Evolutionary conservation across 371 early-diverging fungal species (phyloP), one percentile per base, ranked within the genome.

Genomic region (Capillidium rhysosporum): DNA sequence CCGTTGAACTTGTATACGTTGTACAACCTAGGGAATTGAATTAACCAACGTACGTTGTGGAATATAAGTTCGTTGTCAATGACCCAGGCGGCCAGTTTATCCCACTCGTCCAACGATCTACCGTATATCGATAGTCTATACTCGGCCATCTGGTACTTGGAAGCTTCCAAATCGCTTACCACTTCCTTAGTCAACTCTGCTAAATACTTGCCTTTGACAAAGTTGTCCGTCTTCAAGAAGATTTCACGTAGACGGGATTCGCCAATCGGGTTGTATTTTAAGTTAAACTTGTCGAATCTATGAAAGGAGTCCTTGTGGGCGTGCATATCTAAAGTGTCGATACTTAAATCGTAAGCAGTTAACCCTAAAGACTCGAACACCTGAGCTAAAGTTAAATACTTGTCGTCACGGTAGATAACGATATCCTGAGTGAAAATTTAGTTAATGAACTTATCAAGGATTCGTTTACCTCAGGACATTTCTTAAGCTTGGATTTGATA

Each of bases 321-420:
- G 61, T 98, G 98, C 90, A 94, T 96, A 69, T 96, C 96, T 58
- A 98, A 70, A 1, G 93, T 96, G 63, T 98, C 96, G 56, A 96
- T 89, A 40, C 87, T 86, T 43, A 98, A 72, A 59, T 95, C 95
- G 62, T 98, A 95, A 0, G 94, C 90, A 0, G 95, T 91, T 59
- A 97, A 67, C n/a, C 86, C 81, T 68, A 98, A 72, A 69, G 82
- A 82, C 60, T 89, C 75, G 63, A 98, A 98, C 40, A 98, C 94
- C 56, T 84, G 69, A 28, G 65, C 67, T 21, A 86, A 58, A 3
- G 85, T 82, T 61, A 85, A 65, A 18, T 77, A 60, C 52, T 87
- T 76, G 52, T 69, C 74, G 59, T 80, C 85, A 60, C 85, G 75
- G 64, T 73, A 76, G 52, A 86, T 83, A 16, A 87, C 86, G 23